Conservation (phyloP, 169 alveolate genomes). For the Eimeria sp. region DNA sequence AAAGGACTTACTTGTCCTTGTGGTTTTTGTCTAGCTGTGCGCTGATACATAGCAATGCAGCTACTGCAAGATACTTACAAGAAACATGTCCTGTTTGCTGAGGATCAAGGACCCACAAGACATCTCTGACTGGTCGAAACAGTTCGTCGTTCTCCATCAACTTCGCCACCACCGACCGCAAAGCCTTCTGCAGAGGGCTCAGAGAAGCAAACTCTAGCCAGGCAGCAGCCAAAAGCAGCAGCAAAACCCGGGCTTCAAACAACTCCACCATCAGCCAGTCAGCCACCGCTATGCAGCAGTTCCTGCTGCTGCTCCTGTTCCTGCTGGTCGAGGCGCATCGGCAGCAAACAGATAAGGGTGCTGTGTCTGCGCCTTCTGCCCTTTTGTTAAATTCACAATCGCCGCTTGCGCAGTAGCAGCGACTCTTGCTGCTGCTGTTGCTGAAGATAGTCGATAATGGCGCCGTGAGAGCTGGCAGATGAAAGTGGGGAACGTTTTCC, state of each 20-base stretch:
- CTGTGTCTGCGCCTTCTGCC: background rate
- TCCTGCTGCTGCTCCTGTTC: slow-evolving; percentile 64
- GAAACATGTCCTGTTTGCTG: slow-evolving; percentile 64
- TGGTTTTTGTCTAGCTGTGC: background rate
- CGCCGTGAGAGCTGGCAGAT: slow-evolving; percentile 8
- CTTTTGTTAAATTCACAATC: background rate
- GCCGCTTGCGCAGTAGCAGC: slow-evolving; percentile 19
- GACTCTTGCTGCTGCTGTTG: slow-evolving; percentile 27
- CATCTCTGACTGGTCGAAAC: slow-evolving; percentile 68
- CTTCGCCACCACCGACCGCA: slow-evolving; percentile 77
- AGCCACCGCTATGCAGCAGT: slow-evolving; percentile 45
- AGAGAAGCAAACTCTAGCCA: slow-evolving; percentile 76
- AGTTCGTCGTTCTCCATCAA: slow-evolving; percentile 71
- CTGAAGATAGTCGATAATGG: background rate
- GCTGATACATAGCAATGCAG: background rate
- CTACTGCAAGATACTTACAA: background rate
- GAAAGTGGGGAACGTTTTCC: slow-evolving; percentile 66
- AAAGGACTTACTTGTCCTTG: background rate
- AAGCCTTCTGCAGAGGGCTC: slow-evolving; percentile 77
- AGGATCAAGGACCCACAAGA: slow-evolving; percentile 75
- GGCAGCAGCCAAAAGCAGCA: slow-evolving; percentile 75
- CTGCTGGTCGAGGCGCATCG: background rate
- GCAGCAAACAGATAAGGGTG: background rate
- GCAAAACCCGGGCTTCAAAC: slow-evolving; percentile 59
- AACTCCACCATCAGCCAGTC: slow-evolving; percentile 71